Evolutionary conservation across 2,329 filamentous ascomycete species (phyloP), one percentile per base, ranked within the genome.

Genomic region (Hyphodiscus sp.): DNA sequence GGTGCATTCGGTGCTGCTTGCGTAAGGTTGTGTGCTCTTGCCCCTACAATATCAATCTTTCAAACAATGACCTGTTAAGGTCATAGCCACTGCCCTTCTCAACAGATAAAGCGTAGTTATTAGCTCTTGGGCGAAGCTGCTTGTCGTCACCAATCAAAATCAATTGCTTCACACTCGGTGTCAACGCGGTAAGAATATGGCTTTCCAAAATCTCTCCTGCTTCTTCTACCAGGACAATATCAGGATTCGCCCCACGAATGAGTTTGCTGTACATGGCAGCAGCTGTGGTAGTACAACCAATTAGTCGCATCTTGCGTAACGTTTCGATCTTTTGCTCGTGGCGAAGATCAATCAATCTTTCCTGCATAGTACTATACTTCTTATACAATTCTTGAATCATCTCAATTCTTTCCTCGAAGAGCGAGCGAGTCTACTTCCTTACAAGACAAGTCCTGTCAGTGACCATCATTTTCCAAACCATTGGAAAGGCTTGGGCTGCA

Each of bases 101-200:
- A 0, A 85, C 76, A 0, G 74, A 81, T 0, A 90, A 66, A 0
- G 65, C 68, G 58, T 82, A 87, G 50, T 78, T 83, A 51, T 81
- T 26, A 26, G 3, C 73, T 60, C 89, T 87, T 0, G 86, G 87
- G 0, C 85, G 79, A 0, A 90, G 74, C 57, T 90, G 87, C 52
- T 85, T 79, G 64, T 90, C 86, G 51, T 90, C 87, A 0, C 87
- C 87, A 11, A 90, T 89, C 1, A 88, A 67, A 0, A 89, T 76
- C 1, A 89, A 64, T 41, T 89, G 83, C 55, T 86, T 77, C 0
- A 79, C 79, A 0, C 74, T 67, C 0, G 76, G 65, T 0, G 74
- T 71, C 52, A 89, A 61, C 0, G 86, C 78, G 0, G 85, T 79
- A 0, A 89, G 67, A 1, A 86, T 73, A 58, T 89, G 86, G 1